phyloP scores from a whole-genome alignment of 1,284 basidiomycete genomes.

The Earliella scabrosa region DNA sequence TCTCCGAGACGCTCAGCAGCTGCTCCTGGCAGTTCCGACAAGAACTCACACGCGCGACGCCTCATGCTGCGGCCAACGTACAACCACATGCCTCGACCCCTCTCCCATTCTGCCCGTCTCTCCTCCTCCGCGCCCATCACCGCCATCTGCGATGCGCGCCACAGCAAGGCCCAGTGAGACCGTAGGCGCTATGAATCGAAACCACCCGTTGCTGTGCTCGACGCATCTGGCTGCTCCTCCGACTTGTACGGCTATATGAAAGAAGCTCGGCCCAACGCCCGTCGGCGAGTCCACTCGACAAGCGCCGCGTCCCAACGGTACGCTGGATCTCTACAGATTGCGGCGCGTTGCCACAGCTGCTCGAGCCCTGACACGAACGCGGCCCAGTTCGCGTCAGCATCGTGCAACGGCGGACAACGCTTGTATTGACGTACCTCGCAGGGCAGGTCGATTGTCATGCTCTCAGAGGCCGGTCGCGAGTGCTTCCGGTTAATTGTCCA shows the following conservation, averaged over 20 bases:
- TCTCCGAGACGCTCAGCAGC: not conserved
- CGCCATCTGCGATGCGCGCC: no score
- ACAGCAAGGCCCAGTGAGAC: no score
- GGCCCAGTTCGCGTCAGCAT: not conserved
- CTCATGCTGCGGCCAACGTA: slow-evolving; percentile 3
- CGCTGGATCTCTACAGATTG: not conserved
- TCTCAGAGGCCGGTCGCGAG: not conserved
- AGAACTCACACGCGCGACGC: not conserved
- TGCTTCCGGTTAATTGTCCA: not conserved
- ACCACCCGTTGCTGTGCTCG: no score
- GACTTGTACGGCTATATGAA: slow-evolving; percentile 10
- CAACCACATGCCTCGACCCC: not conserved
- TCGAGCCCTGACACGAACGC: not conserved
- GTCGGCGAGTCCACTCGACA: not conserved
- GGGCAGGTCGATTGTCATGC: not conserved
- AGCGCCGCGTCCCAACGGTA: not conserved
- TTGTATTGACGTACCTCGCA: not conserved
- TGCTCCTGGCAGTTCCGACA: slow-evolving; percentile 1
- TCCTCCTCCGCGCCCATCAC: no score
- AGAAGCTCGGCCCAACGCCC: not conserved
- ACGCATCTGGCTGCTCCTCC: no score
- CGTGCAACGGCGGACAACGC: not conserved
- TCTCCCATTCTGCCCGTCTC: no score
- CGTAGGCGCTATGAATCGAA: no score
- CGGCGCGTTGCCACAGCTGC: not conserved